These are phyloP conservation scores for Chernovozyma sophiae-reginae DNA, from an alignment of 1,139 yeast species.

Conservation along the genomic window DNA sequence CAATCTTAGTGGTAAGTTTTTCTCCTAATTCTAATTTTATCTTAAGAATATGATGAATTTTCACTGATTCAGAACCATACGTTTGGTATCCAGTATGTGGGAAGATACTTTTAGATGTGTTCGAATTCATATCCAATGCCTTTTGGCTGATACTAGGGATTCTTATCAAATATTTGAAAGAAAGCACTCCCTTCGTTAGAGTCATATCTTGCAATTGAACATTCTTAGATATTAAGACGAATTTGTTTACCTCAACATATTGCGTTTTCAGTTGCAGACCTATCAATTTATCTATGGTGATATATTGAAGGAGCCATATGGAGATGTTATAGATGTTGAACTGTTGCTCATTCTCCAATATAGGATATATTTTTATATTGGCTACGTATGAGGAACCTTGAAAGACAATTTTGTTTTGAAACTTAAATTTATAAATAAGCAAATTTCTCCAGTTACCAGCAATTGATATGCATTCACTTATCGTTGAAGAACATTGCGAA, in stretches of 20 bases:
- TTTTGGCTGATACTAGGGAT: neutral
- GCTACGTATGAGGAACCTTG: constrained; percentile 10
- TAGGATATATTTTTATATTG: constrained; percentile 9
- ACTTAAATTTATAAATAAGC: constrained; percentile 14
- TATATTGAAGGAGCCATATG: constrained; percentile 10
- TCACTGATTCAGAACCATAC: neutral
- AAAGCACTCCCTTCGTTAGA: neutral
- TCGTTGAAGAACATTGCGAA: constrained; percentile 7
- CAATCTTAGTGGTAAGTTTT: neutral
- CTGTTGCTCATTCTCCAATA: constrained; percentile 4
- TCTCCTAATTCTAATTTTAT: neutral
- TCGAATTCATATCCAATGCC: constrained; percentile 2
- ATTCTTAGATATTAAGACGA: constrained; percentile 6
- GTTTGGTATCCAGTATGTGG: neutral
- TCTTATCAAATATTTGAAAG: neutral
- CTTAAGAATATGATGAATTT: neutral
- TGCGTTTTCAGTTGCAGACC: constrained; percentile 1
- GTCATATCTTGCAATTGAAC: constrained; percentile 2
- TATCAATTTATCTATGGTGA: constrained; percentile 8
- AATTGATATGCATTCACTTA: constrained; percentile 10
- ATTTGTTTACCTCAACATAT: constrained; percentile 8
- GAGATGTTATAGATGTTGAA: constrained; percentile 11
- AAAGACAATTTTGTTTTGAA: constrained; percentile 15
- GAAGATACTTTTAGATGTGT: constrained; percentile 2
- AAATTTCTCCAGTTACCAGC: constrained; percentile 18